Evolutionary conservation across 306 rosid species (phyloP).

Genomic region (Quercus bicolor): DNA sequence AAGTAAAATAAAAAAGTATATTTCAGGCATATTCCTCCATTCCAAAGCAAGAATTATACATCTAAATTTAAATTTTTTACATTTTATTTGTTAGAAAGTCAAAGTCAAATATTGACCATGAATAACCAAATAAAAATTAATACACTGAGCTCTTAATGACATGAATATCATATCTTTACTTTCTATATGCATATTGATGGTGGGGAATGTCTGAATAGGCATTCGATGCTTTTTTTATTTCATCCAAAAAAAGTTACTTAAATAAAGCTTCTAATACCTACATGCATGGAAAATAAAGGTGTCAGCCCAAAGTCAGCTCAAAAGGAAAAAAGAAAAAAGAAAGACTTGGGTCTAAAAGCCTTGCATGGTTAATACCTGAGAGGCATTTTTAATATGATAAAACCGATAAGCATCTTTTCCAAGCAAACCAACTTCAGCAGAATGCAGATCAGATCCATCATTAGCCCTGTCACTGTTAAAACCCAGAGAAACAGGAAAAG

Average conservation of each 20-base stretch:
- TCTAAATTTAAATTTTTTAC: neutral
- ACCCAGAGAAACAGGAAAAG: neutral
- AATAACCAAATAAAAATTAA: neutral
- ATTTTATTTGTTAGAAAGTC: neutral
- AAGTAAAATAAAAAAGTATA: neutral
- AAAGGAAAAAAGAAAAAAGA: neutral
- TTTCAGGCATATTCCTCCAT: neutral
- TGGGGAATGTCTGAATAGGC: neutral
- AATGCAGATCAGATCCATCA: conserved; percentile 37
- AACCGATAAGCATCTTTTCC: conserved; percentile 46
- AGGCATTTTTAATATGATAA: conserved; percentile 63
- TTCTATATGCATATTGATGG: neutral
- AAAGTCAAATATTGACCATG: neutral
- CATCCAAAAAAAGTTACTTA: neutral
- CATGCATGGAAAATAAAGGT: neutral
- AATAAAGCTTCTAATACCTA: neutral
- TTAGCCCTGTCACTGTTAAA: conserved; percentile 40
- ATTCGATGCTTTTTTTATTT: neutral
- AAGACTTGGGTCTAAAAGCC: neutral
- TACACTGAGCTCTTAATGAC: neutral
- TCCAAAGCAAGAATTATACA: neutral
- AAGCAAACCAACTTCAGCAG: conserved; percentile 27
- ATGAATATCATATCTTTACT: neutral
- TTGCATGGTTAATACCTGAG: conserved; percentile 54
- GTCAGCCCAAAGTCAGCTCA: neutral